Evolutionary conservation across 495 filamentous ascomycete genomes (phyloP).

Genomic region (Aspergillus haitiensis): DNA sequence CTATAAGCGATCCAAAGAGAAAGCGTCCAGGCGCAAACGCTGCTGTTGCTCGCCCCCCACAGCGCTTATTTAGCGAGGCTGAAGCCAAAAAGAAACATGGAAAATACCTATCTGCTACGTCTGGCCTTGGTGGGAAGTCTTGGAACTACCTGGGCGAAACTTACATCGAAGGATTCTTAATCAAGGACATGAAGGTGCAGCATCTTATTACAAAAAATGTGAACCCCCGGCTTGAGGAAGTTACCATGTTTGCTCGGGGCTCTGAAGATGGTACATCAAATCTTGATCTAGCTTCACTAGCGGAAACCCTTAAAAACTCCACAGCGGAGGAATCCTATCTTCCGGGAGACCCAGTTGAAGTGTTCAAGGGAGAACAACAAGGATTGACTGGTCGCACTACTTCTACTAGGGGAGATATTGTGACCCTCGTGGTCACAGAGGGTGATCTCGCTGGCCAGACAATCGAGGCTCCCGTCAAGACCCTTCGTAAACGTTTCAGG

Average conservation of each 20-base stretch:
- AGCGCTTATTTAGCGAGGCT: slow-evolving; percentile 86
- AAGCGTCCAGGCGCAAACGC: slow-evolving; percentile 65
- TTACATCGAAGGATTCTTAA: slow-evolving; percentile 88
- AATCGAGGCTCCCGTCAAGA: slow-evolving; percentile 90
- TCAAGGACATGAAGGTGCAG: slow-evolving; percentile 92
- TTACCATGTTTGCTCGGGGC: slow-evolving; percentile 85
- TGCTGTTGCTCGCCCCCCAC: slow-evolving; percentile 67
- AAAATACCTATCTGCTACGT: slow-evolving; percentile 60
- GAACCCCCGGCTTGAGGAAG: slow-evolving; percentile 91
- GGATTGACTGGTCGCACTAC: slow-evolving; percentile 83
- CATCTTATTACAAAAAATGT: slow-evolving; percentile 80
- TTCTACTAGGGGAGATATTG: slow-evolving; percentile 88
- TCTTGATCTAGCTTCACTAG: slow-evolving; percentile 85
- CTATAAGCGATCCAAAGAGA: slow-evolving; percentile 61
- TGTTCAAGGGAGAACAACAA: slow-evolving; percentile 94
- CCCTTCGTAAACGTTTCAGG: slow-evolving; percentile 88
- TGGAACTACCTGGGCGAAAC: slow-evolving; percentile 84
- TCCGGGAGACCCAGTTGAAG: slow-evolving; percentile 90
- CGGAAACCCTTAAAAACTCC: slow-evolving; percentile 78
- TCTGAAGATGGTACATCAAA: slow-evolving; percentile 91
- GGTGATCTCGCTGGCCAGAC: slow-evolving; percentile 78
- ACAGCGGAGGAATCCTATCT: slow-evolving; percentile 77
- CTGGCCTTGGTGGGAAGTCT: slow-evolving; percentile 62
- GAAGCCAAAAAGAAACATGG: slow-evolving; percentile 89
- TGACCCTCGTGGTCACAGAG: slow-evolving; percentile 82